phyloP scores from a whole-genome alignment of 2,329 filamentous ascomycete species.

The Verticillium longisporum region DNA sequence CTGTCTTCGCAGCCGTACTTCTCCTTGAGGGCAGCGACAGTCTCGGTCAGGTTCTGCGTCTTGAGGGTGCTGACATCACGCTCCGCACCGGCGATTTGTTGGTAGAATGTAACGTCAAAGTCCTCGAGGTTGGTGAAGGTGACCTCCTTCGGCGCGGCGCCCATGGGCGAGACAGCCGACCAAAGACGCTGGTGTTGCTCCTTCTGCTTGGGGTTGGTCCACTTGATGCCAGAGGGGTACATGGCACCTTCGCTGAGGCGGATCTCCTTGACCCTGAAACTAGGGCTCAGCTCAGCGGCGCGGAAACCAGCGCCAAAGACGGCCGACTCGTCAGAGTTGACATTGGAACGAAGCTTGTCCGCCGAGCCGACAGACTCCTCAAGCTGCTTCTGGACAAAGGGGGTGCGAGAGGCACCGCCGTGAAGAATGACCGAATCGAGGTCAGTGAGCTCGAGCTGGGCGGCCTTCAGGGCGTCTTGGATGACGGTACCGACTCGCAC shows the following conservation, averaged over 20 bases:
- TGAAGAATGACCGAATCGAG: constrained; percentile 90
- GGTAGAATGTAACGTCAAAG: constrained; percentile 73
- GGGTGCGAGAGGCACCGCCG: constrained; percentile 82
- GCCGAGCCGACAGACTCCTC: constrained; percentile 66
- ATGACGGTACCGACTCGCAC: constrained; percentile 64
- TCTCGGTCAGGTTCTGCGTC: constrained; percentile 80
- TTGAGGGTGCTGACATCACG: constrained; percentile 58
- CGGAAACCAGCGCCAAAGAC: constrained; percentile 95
- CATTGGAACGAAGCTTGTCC: constrained; percentile 82
- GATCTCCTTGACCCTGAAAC: constrained; percentile 98
- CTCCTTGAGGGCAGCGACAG: constrained; percentile 70
- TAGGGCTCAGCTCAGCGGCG: constrained; percentile 84
- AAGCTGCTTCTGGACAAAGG: constrained; percentile 86
- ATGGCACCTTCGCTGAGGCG: constrained; percentile 68
- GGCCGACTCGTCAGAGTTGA: constrained; percentile 94
- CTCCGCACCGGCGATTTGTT: constrained; percentile 56
- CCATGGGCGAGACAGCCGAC: constrained; percentile 67
- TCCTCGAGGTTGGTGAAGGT: constrained; percentile 78
- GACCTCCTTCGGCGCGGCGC: constrained; percentile 72
- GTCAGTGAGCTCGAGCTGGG: constrained; percentile 66
- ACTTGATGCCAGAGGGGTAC: constrained; percentile 71
- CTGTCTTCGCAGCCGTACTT: constrained; percentile 69
- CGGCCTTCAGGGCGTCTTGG: constrained; percentile 64
- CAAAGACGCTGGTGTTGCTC: constrained; percentile 76
- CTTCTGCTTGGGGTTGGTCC: constrained; percentile 62